Evolutionary conservation across 495 filamentous ascomycete species (phyloP).

Genomic region (Podospora pseudocomata): DNA sequence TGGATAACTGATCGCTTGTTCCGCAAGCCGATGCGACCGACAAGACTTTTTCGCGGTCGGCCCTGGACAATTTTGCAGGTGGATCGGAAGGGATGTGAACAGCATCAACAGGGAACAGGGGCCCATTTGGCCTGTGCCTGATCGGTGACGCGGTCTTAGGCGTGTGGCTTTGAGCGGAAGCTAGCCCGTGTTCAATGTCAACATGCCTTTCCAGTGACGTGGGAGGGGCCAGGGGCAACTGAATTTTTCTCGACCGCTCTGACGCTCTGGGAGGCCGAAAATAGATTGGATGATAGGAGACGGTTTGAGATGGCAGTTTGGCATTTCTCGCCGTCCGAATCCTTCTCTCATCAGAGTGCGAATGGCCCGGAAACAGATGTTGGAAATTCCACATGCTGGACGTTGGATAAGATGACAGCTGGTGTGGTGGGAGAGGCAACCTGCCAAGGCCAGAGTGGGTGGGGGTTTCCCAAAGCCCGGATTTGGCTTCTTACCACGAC

Average conservation of each 20-base stretch:
- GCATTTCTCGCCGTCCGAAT: neutral
- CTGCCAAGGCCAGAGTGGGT: neutral
- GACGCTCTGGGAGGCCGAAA: slow-evolving; percentile 2
- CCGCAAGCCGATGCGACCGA: neutral
- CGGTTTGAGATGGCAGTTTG: neutral
- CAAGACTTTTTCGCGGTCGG: neutral
- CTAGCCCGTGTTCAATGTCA: neutral
- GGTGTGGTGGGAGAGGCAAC: neutral
- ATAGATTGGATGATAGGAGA: neutral
- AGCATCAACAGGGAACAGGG: slow-evolving; percentile 8
- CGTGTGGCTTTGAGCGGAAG: slow-evolving; percentile 3
- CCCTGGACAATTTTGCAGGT: slow-evolving; percentile 6
- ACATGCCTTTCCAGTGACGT: slow-evolving; percentile 1
- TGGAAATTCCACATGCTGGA: neutral
- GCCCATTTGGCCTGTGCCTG: slow-evolving; percentile 1
- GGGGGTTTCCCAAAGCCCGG: neutral
- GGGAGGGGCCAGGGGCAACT: neutral
- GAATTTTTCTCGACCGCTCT: neutral
- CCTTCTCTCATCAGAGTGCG: neutral
- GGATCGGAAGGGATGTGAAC: slow-evolving; percentile 7
- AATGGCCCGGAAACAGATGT: neutral
- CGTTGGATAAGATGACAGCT: neutral
- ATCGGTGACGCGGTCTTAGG: slow-evolving; percentile 5
- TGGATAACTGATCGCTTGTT: neutral
- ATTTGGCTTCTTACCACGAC: neutral